Conservation (phyloP, 2,329 filamentous ascomycete species). For the Colletotrichum limetticola region DNA sequence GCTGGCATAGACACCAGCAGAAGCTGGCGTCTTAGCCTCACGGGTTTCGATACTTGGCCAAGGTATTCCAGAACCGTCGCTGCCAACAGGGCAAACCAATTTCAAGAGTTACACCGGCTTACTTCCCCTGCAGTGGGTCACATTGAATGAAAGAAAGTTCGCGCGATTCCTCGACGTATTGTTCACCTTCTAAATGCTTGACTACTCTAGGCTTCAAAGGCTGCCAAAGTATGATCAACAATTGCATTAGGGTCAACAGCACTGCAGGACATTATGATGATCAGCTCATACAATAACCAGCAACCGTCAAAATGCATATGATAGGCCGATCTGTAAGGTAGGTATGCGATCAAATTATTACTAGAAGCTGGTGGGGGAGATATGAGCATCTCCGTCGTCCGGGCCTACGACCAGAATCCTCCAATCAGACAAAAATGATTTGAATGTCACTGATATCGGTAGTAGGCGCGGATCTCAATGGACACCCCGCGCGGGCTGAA, state of each 20-base stretch:
- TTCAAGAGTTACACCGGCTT: not conserved
- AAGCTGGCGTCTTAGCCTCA: not conserved
- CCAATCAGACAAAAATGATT: constrained; percentile 19
- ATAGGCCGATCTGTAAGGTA: not conserved
- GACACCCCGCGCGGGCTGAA: constrained; percentile 2
- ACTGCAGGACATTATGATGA: not conserved
- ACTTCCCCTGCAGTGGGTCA: not conserved
- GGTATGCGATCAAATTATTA: too few species aligned
- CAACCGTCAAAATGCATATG: not conserved
- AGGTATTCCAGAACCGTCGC: constrained; percentile 11
- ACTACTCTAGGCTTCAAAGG: not conserved
- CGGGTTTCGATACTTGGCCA: not conserved
- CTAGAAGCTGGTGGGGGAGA: not conserved
- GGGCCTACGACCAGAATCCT: not conserved
- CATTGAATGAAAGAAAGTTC: not conserved
- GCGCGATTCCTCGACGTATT: not conserved
- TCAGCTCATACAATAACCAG: not conserved
- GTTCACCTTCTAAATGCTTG: not conserved
- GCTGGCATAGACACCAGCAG: not conserved
- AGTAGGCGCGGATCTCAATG: not conserved
- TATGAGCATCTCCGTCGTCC: constrained; percentile 21
- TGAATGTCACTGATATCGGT: constrained; percentile 10
- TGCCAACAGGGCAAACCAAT: not conserved
- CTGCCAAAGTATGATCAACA: not conserved
- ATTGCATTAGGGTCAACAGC: not conserved